phyloP scores from a whole-genome alignment of 2,329 filamentous ascomycete species.

The Pseudopithomyces chartarum region DNA sequence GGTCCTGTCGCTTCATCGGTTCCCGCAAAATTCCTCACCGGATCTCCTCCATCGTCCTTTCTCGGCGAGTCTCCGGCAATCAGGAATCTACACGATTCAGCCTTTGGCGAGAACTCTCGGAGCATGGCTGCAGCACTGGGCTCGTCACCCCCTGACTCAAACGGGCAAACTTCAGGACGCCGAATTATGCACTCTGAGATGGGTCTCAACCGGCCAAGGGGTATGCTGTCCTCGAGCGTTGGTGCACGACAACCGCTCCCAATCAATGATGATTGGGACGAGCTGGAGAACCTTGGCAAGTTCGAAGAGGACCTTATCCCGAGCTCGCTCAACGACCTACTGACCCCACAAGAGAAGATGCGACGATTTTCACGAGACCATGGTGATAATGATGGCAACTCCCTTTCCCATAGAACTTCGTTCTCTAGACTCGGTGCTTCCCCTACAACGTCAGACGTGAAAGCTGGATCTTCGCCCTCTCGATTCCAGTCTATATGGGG shows the following conservation, averaged over 20 bases:
- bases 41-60: conserved; percentile 72
- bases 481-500: conserved; percentile 65
- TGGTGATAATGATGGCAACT: conserved; percentile 57
- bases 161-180: conserved; percentile 67
- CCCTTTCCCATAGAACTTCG: conserved; percentile 51
- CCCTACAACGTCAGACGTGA: conserved; percentile 50
- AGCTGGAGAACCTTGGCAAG: conserved; percentile 62
- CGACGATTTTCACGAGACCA: conserved; percentile 64
- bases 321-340: conserved; percentile 66
- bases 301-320: conserved; percentile 92
- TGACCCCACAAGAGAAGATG: conserved; percentile 65
- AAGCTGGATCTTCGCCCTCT: conserved; percentile 62
- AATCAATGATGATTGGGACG: conserved; percentile 59
- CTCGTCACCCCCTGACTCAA: conserved; percentile 65
- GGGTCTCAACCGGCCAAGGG: conserved; percentile 60
- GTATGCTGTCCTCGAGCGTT: conserved; percentile 66
- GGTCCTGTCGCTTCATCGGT: conserved; percentile 92
- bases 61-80: conserved; percentile 66
- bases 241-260: conserved; percentile 51
- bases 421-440: conserved; percentile 56
- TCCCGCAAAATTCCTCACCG: conserved; percentile 88
- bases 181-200: conserved; percentile 66
- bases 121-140: conserved; percentile 47
- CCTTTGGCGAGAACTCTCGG: conserved; percentile 72
- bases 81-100: conserved; percentile 67